Evolutionary conservation across 2,329 filamentous ascomycete genomes (phyloP).

Genomic region (Diaporthe eres): DNA sequence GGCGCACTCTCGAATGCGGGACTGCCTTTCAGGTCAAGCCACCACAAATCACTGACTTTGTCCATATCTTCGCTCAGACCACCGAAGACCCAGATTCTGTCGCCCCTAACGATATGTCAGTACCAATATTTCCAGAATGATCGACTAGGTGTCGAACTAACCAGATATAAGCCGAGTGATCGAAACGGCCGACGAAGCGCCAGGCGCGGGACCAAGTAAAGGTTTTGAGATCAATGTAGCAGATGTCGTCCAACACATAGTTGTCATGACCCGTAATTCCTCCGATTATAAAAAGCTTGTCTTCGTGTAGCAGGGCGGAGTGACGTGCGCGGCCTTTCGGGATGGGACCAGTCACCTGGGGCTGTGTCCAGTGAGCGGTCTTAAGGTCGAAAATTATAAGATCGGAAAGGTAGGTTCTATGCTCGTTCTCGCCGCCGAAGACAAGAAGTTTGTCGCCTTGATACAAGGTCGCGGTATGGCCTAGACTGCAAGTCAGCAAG

Average conservation of each 20-base stretch:
- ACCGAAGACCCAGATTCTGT: slow-evolving; percentile 96
- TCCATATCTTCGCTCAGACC: slow-evolving; percentile 97
- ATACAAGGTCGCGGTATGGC: slow-evolving; percentile 95
- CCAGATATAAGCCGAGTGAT: slow-evolving; percentile 96
- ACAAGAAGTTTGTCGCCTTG: slow-evolving; percentile 95
- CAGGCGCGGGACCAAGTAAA: slow-evolving; percentile 98
- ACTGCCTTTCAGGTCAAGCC: slow-evolving; percentile 93
- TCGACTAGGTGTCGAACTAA: slow-evolving; percentile 42
- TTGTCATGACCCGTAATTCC: slow-evolving; percentile 96
- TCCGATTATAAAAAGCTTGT: slow-evolving; percentile 95
- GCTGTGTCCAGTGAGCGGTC: slow-evolving; percentile 95
- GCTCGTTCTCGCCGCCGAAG: slow-evolving; percentile 98
- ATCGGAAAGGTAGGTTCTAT: slow-evolving; percentile 94
- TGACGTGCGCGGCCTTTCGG: slow-evolving; percentile 94
- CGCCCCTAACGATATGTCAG: slow-evolving; percentile 63
- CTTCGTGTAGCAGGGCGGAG: slow-evolving; percentile 93
- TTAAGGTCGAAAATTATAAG: slow-evolving; percentile 96
- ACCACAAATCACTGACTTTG: slow-evolving; percentile 95
- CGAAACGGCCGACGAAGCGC: slow-evolving; percentile 95
- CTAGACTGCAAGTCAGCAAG: slow-evolving; percentile 60
- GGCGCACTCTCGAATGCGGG: slow-evolving; percentile 85
- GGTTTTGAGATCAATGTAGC: slow-evolving; percentile 95
- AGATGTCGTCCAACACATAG: slow-evolving; percentile 94
- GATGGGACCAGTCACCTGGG: slow-evolving; percentile 84
- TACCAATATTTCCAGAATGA: neutral